These are phyloP conservation scores for Trichopus zeylanicus DNA, from an alignment of 116 monocot species.

Conservation along the genomic window DNA sequence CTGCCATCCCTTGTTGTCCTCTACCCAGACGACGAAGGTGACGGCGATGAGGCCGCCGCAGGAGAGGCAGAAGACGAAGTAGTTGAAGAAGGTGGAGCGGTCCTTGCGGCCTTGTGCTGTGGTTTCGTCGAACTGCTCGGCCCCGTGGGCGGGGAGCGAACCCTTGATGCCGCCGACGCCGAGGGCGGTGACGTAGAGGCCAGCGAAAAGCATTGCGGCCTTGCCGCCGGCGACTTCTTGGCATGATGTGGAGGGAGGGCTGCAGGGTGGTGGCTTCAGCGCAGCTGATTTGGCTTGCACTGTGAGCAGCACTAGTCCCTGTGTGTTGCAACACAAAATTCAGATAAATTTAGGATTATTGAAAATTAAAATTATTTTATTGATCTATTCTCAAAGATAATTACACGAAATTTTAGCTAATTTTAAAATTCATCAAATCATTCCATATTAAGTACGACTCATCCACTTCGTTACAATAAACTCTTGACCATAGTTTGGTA, in stretches of 20 bases:
- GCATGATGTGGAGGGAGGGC: constrained; percentile 10
- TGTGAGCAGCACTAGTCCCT: constrained; percentile 73
- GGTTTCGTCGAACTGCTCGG: constrained; percentile 71
- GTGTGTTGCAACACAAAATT: background rate
- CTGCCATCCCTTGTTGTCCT: constrained; percentile 86
- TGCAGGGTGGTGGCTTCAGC: constrained; percentile 51
- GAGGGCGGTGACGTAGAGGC: constrained; percentile 68
- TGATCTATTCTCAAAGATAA: background rate
- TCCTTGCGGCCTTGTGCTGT: constrained; percentile 33
- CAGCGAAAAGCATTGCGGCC: constrained; percentile 57
- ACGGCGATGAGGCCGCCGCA: constrained; percentile 64
- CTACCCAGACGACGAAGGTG: constrained; percentile 81
- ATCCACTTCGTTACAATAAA: too few relatives aligned
- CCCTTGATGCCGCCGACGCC: constrained; percentile 92
- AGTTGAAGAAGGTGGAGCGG: constrained; percentile 91
- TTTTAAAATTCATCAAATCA: too few relatives aligned
- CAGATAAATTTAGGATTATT: background rate
- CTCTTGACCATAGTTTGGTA: too few relatives aligned
- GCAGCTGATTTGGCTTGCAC: constrained; percentile 48
- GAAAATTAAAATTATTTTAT: too few relatives aligned
- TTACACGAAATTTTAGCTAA: background rate
- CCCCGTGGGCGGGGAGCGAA: constrained; percentile 68
- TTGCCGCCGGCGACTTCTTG: constrained; percentile 44
- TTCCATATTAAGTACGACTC: too few relatives aligned
- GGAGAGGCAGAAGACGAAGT: constrained; percentile 83